Evolutionary conservation across 768 basidiomycete species (phyloP), one percentile per base, ranked within the genome.

Genomic region (Omphalotus guepiniiformis): DNA sequence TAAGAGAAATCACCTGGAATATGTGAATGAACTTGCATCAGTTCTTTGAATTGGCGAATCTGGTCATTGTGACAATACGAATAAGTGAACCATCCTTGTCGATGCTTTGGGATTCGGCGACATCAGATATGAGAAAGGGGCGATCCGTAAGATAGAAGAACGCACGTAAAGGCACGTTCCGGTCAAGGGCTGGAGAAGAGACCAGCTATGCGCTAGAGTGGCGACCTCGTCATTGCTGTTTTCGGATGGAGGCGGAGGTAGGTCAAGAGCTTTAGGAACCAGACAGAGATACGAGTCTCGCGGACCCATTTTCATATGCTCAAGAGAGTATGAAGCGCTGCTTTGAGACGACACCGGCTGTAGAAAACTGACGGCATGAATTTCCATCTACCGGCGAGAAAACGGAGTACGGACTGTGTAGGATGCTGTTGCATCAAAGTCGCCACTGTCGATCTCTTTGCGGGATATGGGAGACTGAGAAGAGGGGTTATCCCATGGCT

Each of bases 81-180:
- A 69, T 98, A 98, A 29, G 93, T 98, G 72, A 97, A 98, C 93
- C 93, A 96, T 30, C 85, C 82, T 72, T 92, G 88, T 56, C 81
- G 81, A 62, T 85, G 82, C 85, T 92, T 69, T 53, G 45, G 55
- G 50, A 59, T 40, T 38, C 49, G 53, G 62, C 69, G 63, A 61
- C 52, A 56, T 66, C 63, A 64, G 57, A 39, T 44, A 53, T 57
- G 53, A 58, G 46, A 44, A 36, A 35, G 48, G 39, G 32, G 49
- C 55, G 60, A 59, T 54, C 12, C 3, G 18, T 29, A 60, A 61
- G 60, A 57, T 52, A 54, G 54, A 58, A 57, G 56, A 54, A 74
- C 86, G 62, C 71, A 92, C 90, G 68, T 92, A 93, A 65, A 93
- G 79, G 66, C 91, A 93, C 49, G 75, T 80, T 56, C 84, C 90